phyloP scores from a whole-genome alignment of 2,329 filamentous ascomycete genomes.

The Helotiales sp. region DNA sequence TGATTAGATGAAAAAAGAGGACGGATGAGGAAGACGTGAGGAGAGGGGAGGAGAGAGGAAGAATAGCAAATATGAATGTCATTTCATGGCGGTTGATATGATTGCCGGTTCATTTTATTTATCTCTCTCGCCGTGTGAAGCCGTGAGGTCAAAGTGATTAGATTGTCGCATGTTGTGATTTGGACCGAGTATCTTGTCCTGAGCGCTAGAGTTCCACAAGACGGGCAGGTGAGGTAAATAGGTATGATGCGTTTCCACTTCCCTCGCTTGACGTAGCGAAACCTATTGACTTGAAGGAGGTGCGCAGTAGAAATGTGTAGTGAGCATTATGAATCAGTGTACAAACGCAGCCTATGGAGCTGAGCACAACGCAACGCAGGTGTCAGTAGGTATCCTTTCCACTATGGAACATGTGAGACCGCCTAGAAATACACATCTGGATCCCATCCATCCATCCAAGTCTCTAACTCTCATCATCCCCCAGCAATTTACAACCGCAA shows the following conservation, averaged over 20 bases:
- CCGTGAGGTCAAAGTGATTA: too few species aligned
- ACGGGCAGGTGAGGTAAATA: too few species aligned
- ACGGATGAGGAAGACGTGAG: background rate
- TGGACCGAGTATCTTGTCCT: too few species aligned
- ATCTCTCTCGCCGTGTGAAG: background rate
- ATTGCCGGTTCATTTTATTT: background rate
- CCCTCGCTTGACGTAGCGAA: too few species aligned
- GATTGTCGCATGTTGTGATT: too few species aligned
- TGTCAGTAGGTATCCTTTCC: constrained; percentile 30
- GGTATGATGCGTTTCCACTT: too few species aligned
- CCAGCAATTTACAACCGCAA: constrained; percentile 67
- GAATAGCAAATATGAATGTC: background rate
- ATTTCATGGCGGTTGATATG: background rate
- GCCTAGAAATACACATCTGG: constrained; percentile 30
- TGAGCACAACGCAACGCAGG: constrained; percentile 9
- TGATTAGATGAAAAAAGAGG: background rate
- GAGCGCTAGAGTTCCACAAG: too few species aligned
- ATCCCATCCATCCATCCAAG: background rate
- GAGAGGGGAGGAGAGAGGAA: background rate
- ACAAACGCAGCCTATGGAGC: background rate
- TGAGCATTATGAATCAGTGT: background rate
- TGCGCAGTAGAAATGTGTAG: background rate
- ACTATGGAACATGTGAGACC: constrained; percentile 27
- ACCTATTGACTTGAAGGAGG: too few species aligned
- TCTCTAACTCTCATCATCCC: background rate